phyloP scores from a whole-genome alignment of 768 basidiomycete species.

The Chalciporus piperatus region DNA sequence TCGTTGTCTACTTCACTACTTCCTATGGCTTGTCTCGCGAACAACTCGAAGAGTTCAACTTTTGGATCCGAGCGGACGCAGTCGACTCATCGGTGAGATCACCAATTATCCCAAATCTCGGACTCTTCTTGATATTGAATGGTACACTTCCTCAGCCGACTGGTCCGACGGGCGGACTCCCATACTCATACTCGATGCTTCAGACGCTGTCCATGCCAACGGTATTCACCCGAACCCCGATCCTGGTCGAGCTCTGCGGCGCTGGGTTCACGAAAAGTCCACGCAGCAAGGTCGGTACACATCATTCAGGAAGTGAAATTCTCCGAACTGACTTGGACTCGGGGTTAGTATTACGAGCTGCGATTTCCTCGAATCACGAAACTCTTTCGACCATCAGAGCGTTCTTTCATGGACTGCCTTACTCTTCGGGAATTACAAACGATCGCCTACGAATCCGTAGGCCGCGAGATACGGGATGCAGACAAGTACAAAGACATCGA shows the following conservation, averaged over 20 bases:
- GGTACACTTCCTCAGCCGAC: conserved; percentile 1
- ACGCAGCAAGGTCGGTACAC: conserved; percentile 46
- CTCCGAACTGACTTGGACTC: background rate
- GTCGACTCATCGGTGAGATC: conserved; percentile 22
- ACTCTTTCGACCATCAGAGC: conserved; percentile 55
- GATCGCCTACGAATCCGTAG: conserved; percentile 53
- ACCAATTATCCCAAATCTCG: background rate
- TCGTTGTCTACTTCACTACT: conserved; percentile 70
- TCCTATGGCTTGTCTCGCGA: conserved; percentile 72
- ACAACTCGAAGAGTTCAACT: conserved; percentile 72
- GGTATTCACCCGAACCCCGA: conserved; percentile 55
- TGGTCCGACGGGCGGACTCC: conserved; percentile 28
- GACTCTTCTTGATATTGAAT: background rate
- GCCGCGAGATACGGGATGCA: conserved; percentile 41
- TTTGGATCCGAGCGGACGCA: conserved; percentile 42
- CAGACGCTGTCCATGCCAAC: conserved; percentile 49
- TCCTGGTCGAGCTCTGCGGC: conserved; percentile 73
- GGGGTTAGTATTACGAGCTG: conserved; percentile 69
- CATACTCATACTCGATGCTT: conserved; percentile 55
- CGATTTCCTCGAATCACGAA: conserved; percentile 83
- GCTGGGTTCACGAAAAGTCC: conserved; percentile 80
- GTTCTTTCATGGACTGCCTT: conserved; percentile 60
- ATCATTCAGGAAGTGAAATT: background rate
- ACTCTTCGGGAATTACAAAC: conserved; percentile 49
- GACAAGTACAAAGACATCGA: conserved; percentile 46